Evolutionary conservation across 176 grass and related monocot genomes (phyloP).

Genomic region (Hordeum marinum): DNA sequence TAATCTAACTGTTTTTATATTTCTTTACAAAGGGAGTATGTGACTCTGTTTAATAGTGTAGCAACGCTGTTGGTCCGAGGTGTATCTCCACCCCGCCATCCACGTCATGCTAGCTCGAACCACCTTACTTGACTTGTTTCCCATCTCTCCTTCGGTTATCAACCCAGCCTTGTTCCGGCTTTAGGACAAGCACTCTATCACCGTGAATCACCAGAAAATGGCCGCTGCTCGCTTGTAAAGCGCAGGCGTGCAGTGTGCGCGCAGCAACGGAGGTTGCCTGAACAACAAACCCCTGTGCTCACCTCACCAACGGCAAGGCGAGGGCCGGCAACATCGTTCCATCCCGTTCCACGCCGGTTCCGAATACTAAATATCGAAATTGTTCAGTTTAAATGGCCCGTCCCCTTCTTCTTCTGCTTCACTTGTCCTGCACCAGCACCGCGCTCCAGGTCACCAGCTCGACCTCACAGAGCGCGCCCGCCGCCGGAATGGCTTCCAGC

Average conservation of each 20-base stretch:
- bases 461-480: not conserved
- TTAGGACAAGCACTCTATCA: not conserved
- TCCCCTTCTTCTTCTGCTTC: not conserved
- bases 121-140: not conserved
- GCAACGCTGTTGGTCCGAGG: too few relatives aligned
- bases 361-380: not conserved
- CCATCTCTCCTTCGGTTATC: not conserved
- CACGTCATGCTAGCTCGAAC: not conserved
- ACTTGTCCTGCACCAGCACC: not conserved
- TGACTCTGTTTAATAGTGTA: too few relatives aligned
- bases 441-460: too few relatives aligned
- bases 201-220: not conserved
- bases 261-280: not conserved
- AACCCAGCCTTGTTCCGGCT: not conserved
- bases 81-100: too few relatives aligned
- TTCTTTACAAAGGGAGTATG: too few relatives aligned
- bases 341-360: not conserved
- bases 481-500: constrained; percentile 7
- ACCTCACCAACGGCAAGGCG: not conserved
- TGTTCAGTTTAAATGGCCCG: not conserved
- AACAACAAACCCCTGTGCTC: not conserved
- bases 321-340: not conserved
- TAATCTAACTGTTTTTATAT: too few relatives aligned
- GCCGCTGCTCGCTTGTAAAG: not conserved
- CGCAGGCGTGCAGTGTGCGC: not conserved